Evolutionary conservation across 202 grass and related monocot species (phyloP), one percentile per base, ranked within the genome.

Genomic region (Setaria italica): DNA sequence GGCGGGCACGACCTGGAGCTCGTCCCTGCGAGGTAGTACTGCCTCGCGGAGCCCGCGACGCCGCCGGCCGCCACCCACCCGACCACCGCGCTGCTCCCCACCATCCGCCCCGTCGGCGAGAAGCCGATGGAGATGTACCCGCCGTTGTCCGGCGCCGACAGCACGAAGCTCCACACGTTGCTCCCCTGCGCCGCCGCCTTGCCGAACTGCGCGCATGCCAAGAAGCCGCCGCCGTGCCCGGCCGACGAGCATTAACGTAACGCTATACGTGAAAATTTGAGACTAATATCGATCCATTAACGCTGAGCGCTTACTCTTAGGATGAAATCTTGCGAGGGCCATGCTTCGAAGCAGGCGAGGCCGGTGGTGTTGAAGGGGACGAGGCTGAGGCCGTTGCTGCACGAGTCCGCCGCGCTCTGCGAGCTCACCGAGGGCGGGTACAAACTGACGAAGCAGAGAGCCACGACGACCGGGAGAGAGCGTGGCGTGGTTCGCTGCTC

Each of bases 61-160:
- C 39, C 39, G 39, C 13, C 15, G n/a, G 55, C 12, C 46, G 70
- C 4, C 17, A 72, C 59, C 89, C 85, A 91, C 1, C 89, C 89
- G 62, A 62, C 89, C 12, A 91, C 67, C 7, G 89, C 81, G 64
- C 89, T 91, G 81, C 89, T 88, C 37, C 89, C 89, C 19, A 91
- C 81, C 89, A 91, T 91, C 51, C 67, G 47, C 15, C 85, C 86
- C 8, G 50, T 81, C 20, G 80, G 67, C 9, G 89, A 85, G 76
- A 91, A 88, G 25, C 86, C 85, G 16, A 85, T 73, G 3, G 85
- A 60, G 62, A 88, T 51, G 81, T 91, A 91, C 34, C 62, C 58
- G 47, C 85, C 74, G 62, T 9, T 72, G 84, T 91, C 84, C 62
- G 89, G 89, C 67, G 85, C 89, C 49, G 89, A 88, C 45, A 91